Evolutionary conservation across 169 alveolate species (phyloP), one percentile per base, ranked within the genome.

Genomic region (Plasmodium vivax): DNA sequence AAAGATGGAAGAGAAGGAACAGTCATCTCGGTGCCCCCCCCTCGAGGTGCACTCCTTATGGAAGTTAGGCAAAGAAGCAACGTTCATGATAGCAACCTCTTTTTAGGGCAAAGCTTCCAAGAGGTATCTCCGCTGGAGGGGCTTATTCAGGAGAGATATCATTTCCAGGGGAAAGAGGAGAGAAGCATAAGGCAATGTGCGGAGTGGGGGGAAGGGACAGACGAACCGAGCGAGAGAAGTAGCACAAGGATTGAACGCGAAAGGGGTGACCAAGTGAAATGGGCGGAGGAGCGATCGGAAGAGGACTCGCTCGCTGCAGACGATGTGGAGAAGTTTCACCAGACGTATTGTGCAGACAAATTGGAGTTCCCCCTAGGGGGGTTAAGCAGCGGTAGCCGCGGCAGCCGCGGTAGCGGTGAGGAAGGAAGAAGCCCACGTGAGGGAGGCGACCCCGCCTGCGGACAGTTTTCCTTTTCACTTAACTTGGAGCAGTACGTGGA

Each of bases 401-500:
- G 19, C 5, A 16, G 74, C 23, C 9, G 45, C 45, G 34, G 27
- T 0, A 51, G 56, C 41, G 51, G 2, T 32, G 30, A 58, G 10
- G 74, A 23, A 58, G 74, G 74, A 58, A 68, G 77, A 23, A 30
- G 77, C 10, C n/a, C 2, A 68, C 16, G 6, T 0, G 23, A 30
- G 14, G 77, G 77, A 68, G 14, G 14, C 6, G 77, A 68, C 6
- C 77, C 36, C 62, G 34, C 2, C 6, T 51, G 23, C 19, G 62
- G 62, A 51, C 23, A 30, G 58, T n/a, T 30, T n/a, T 56, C 80
- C 32, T 68, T 84, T 54, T 41, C 83, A 14, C 32, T 84, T 16
- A 45, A 84, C 47, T 72, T 84, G 8, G 92, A 72, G 75, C 71
- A 41, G 23, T 84, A 38, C 77, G 92, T 84, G n/a, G 34, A 8